Conservation (phyloP, 208 protist genomes). For the Trypanosoma rangeli region DNA sequence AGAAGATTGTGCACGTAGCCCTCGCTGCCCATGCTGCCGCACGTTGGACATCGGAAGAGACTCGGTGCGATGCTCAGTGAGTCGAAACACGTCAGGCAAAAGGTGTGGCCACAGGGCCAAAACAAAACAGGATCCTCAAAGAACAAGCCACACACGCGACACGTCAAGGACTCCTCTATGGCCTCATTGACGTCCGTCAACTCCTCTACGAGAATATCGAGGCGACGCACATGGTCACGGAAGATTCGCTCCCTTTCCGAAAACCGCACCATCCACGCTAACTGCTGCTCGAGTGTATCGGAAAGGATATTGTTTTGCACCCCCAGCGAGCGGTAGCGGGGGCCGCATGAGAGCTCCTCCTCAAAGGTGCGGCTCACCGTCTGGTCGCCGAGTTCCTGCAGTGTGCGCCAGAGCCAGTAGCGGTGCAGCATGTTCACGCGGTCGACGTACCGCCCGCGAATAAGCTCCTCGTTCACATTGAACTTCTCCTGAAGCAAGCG, state of each 20-base stretch:
- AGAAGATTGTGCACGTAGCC: conserved; percentile 86
- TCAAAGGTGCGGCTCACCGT: conserved; percentile 73
- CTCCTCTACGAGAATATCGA: conserved; percentile 80
- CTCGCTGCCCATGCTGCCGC: conserved; percentile 86
- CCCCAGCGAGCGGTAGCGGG: conserved; percentile 75
- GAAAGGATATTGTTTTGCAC: conserved; percentile 85
- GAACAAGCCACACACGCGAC: conserved; percentile 70
- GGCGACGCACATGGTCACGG: conserved; percentile 50
- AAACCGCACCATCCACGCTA: conserved; percentile 73
- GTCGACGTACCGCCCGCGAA: conserved; percentile 64
- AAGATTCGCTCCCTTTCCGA: conserved; percentile 57
- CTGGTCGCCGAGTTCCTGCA: conserved; percentile 78
- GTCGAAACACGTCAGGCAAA: conserved; percentile 77
- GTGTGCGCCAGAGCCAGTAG: conserved; percentile 88
- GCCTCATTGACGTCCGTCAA: conserved; percentile 83
- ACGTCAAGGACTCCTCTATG: conserved; percentile 72
- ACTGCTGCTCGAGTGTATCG: conserved; percentile 74
- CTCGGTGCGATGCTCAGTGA: conserved; percentile 82
- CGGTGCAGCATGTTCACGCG: conserved; percentile 81
- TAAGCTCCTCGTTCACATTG: conserved; percentile 37
- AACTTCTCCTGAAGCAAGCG: conserved; percentile 34
- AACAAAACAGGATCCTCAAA: conserved; percentile 85
- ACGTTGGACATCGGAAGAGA: conserved; percentile 80
- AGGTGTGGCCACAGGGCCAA: conserved; percentile 88
- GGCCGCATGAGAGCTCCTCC: conserved; percentile 78